Conservation (phyloP, 1,139 yeast species). For the Yamadazyma dendronema region DNA sequence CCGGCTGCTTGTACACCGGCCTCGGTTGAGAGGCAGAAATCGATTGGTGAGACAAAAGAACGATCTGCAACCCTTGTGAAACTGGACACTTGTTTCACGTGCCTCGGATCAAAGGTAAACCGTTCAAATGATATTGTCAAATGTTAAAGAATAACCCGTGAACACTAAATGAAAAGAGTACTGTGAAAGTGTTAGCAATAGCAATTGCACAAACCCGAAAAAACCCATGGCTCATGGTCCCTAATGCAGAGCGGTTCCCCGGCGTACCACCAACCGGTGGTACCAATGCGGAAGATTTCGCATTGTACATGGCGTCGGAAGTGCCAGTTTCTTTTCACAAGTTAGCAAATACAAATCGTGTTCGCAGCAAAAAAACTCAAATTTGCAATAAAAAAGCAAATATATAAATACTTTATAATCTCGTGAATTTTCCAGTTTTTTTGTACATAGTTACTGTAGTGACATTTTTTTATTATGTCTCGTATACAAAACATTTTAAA, state of each 20-base stretch:
- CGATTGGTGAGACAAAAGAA: background rate
- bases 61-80: background rate
- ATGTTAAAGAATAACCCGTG: no score
- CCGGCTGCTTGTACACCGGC: background rate
- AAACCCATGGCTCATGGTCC: slow-evolving; percentile 1
- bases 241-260: background rate
- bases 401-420: slow-evolving; percentile 1
- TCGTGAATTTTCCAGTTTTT: slow-evolving; percentile 2
- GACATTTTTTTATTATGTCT: slow-evolving; percentile 1
- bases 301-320: background rate
- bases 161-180: no score
- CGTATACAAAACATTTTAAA: slow-evolving; percentile 10
- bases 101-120: slow-evolving; percentile 2
- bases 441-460: background rate
- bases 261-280: background rate
- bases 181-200: background rate
- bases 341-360: slow-evolving; percentile 3
- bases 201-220: background rate
- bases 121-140: background rate
- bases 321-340: background rate
- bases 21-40: background rate
- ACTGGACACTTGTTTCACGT: slow-evolving; percentile 3
- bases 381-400: background rate
- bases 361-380: slow-evolving; percentile 3
- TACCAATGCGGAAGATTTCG: background rate